A percentile compares a stretch with the other conserved stretches of the same genome.
Evolutionary conservation across 176 grass and related monocot species (phyloP).

Genomic region (Musa troglodytarum): DNA sequence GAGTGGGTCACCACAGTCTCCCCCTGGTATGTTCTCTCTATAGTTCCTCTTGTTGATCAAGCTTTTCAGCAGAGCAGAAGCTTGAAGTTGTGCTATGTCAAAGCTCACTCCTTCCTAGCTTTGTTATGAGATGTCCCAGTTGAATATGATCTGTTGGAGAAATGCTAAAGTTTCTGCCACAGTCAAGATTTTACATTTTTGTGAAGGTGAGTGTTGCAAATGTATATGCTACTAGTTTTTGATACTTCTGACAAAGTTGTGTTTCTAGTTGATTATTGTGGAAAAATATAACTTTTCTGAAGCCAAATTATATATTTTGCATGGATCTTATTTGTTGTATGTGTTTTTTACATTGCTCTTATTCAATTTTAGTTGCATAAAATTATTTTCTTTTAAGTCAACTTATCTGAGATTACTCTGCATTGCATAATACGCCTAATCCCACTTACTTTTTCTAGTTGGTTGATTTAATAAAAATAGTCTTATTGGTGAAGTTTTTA

Average conservation of each 20-base stretch:
- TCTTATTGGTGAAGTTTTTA: too few relatives aligned
- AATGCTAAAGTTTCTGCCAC: neutral
- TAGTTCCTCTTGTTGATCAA: slow-evolving; percentile 1
- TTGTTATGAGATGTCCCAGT: neutral
- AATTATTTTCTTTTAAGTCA: too few relatives aligned
- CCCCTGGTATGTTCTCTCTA: slow-evolving; percentile 44
- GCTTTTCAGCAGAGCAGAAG: neutral
- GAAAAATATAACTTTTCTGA: neutral
- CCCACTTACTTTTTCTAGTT: too few relatives aligned
- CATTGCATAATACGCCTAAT: too few relatives aligned
- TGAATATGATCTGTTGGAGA: neutral
- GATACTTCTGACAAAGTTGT: neutral
- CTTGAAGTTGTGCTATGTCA: neutral
- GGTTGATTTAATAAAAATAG: too few relatives aligned
- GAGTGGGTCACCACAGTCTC: slow-evolving; percentile 53
- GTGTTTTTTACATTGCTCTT: too few relatives aligned
- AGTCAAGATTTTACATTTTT: neutral
- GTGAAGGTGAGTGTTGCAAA: neutral
- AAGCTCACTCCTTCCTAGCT: neutral
- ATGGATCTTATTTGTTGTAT: too few relatives aligned
- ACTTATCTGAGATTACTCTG: too few relatives aligned
- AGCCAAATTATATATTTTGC: neutral
- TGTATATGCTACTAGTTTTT: neutral
- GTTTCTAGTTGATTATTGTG: neutral
- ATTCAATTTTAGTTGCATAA: too few relatives aligned